Evolutionary conservation across 192 early-diverging fungal genomes (phyloP).

Genomic region (Ramicandelaber brevisporus): DNA sequence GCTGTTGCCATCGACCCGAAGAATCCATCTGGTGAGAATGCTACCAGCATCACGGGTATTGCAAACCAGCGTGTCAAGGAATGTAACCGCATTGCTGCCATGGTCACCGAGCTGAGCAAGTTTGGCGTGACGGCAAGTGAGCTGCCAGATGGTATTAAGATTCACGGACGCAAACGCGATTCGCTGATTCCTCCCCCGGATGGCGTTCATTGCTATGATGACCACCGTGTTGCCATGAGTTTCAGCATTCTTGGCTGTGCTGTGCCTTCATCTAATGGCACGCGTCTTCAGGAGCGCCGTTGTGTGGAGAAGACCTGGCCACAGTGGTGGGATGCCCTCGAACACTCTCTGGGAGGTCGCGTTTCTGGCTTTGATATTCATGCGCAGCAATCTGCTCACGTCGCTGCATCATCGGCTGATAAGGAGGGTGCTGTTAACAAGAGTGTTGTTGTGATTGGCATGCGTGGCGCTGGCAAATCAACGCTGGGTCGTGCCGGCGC

Average conservation of each 20-base stretch:
- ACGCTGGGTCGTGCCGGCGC: conserved; percentile 56
- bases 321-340: conserved; percentile 90
- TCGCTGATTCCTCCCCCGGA: conserved; percentile 25
- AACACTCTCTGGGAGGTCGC: conserved; percentile 42
- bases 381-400: no score
- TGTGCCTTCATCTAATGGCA: conserved; percentile 37
- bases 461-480: conserved; percentile 97
- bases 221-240: conserved; percentile 96
- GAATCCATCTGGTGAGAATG: conserved; percentile 20
- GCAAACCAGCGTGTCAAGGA: conserved; percentile 97
- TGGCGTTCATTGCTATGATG: conserved; percentile 85
- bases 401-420: no score
- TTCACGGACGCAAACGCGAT: conserved; percentile 31
- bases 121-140: conserved; percentile 70
- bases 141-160: conserved; percentile 73
- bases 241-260: conserved; percentile 65
- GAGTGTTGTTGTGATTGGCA: conserved; percentile 87
- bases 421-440: no score
- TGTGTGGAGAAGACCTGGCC: conserved; percentile 99
- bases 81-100: conserved; percentile 89
- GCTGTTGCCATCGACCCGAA: conserved; percentile 40
- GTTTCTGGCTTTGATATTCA: no score
- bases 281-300: conserved; percentile 71
- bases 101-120: conserved; percentile 75
- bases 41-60: conserved; percentile 78